phyloP scores from a whole-genome alignment of 805 yeast genomes.

The Saccharomycopsis olivae region DNA sequence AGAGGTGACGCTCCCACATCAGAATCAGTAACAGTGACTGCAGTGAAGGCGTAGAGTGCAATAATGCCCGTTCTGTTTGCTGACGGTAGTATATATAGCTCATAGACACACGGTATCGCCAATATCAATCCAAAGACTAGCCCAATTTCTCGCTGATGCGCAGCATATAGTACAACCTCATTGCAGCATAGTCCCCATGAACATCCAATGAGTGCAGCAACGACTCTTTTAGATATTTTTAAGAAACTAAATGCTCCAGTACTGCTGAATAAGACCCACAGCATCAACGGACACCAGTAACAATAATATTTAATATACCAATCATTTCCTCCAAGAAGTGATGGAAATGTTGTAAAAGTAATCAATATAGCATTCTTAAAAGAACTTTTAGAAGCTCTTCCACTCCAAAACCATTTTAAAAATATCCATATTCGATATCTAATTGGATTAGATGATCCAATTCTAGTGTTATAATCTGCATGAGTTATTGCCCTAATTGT shows the following conservation, averaged over 20 bases:
- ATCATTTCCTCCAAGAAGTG: slow-evolving; percentile 17
- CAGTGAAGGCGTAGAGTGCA: slow-evolving; percentile 31
- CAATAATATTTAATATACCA: slow-evolving; percentile 36
- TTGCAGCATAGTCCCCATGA: slow-evolving; percentile 36
- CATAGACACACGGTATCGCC: slow-evolving; percentile 1
- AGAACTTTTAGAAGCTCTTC: slow-evolving; percentile 34
- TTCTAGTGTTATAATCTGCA: slow-evolving; percentile 28
- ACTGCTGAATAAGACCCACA: slow-evolving; percentile 31
- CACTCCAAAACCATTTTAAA: slow-evolving; percentile 23
- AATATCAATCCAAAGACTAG: neutral
- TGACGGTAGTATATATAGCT: slow-evolving; percentile 1
- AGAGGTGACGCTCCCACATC: neutral
- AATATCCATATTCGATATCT: slow-evolving; percentile 27
- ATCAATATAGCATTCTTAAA: slow-evolving; percentile 29
- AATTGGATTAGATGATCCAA: slow-evolving; percentile 23
- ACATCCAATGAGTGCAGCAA: slow-evolving; percentile 30
- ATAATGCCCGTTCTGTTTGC: slow-evolving; percentile 34
- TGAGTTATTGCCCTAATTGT: slow-evolving; percentile 31
- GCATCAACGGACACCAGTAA: slow-evolving; percentile 33
- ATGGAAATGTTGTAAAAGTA: slow-evolving; percentile 32
- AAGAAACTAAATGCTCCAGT: slow-evolving; percentile 24
- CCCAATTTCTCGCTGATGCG: neutral
- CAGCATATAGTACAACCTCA: slow-evolving; percentile 14
- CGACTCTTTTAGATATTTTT: slow-evolving; percentile 24
- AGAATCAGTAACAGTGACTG: slow-evolving; percentile 27